Evolutionary conservation across 2,329 filamentous ascomycete genomes (phyloP).

Genomic region (Nannizzia gypsea): DNA sequence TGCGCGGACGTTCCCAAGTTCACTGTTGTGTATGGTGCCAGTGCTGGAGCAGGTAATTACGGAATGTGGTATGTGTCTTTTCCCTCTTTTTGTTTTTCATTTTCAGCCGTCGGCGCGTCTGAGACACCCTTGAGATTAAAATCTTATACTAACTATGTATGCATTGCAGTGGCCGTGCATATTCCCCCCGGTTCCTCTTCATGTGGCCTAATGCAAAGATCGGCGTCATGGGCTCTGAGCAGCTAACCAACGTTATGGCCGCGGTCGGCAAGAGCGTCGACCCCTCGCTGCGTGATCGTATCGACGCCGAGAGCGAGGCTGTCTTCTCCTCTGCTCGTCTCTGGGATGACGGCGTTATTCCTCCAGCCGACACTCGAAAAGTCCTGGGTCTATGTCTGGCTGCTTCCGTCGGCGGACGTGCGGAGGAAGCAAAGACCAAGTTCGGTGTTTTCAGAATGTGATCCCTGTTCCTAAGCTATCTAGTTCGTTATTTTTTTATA

Average conservation of each 20-base stretch:
- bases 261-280: conserved; percentile 77
- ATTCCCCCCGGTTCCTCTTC: conserved; percentile 81
- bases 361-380: conserved; percentile 60
- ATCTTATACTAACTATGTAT: conserved; percentile 2
- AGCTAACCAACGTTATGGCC: conserved; percentile 86
- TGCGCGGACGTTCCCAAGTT: conserved; percentile 94
- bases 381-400: conserved; percentile 62
- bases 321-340: conserved; percentile 77
- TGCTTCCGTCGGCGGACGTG: conserved; percentile 54
- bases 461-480: neutral
- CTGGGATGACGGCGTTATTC: conserved; percentile 82
- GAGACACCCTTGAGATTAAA: neutral
- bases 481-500: neutral
- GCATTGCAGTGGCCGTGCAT: conserved; percentile 60
- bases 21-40: conserved; percentile 88
- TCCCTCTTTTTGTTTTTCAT: neutral
- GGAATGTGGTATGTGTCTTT: conserved; percentile 65
- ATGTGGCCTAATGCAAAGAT: conserved; percentile 98
- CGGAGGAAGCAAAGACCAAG: conserved; percentile 47
- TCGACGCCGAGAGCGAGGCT: conserved; percentile 82
- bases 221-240: conserved; percentile 90
- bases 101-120: neutral
- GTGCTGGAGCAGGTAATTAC: conserved; percentile 91
- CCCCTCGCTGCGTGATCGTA: conserved; percentile 66
- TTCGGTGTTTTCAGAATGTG: conserved; percentile 82